A percentile compares a stretch with the other conserved stretches of the same genome.
Conservation (phyloP, 1,139 yeast genomes). For the Diutina siamensis region DNA sequence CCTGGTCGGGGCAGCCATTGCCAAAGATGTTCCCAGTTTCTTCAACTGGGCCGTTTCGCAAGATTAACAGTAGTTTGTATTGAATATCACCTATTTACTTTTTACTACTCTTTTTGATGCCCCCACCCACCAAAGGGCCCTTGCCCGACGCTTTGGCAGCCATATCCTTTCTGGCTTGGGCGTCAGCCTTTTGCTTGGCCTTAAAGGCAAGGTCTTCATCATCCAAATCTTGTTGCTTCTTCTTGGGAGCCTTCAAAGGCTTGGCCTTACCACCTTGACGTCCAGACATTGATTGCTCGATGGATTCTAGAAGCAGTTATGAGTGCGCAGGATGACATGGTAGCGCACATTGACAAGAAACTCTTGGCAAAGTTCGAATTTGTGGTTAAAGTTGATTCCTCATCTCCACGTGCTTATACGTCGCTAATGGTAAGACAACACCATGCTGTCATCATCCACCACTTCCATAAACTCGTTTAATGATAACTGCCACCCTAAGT, state of each 20-base stretch:
- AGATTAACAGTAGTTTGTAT: background rate
- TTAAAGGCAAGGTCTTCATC: conserved; percentile 87
- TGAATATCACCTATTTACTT: conserved; percentile 30
- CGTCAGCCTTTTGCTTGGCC: conserved; percentile 91
- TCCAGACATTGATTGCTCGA: conserved; percentile 40
- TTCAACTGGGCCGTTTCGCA: background rate
- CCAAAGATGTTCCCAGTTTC: background rate
- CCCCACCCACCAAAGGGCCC: conserved; percentile 87
- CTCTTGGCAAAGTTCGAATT: too few relatives aligned
- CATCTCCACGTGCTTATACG: background rate
- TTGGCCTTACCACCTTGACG: conserved; percentile 69
- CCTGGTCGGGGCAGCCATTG: background rate
- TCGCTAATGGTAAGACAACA: background rate
- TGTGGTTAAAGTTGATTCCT: too few relatives aligned
- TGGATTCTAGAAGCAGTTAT: too few relatives aligned
- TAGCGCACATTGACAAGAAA: background rate
- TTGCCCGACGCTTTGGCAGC: conserved; percentile 81
- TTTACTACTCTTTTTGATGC: conserved; percentile 83
- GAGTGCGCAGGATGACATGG: too few relatives aligned
- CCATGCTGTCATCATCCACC: background rate
- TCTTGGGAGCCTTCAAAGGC: conserved; percentile 63
- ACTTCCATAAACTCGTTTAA: background rate
- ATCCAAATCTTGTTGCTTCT: conserved; percentile 59
- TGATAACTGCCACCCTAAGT: background rate
- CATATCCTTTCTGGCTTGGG: conserved; percentile 84